phyloP scores from a whole-genome alignment of 2,329 filamentous ascomycete genomes.

The Stemphylium lycopersici region DNA sequence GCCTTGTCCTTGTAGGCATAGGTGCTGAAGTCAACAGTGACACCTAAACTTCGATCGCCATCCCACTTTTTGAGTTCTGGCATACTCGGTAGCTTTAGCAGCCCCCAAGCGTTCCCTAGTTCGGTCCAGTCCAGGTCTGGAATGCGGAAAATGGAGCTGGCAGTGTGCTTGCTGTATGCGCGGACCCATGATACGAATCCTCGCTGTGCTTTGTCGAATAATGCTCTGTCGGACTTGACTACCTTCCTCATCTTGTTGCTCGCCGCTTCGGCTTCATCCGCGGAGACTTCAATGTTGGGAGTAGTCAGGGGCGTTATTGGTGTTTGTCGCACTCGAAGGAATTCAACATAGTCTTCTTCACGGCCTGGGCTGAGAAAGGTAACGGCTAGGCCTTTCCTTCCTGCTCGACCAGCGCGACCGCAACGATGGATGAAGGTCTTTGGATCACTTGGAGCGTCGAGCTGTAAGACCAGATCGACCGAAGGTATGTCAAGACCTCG shows the following conservation, averaged over 20 bases:
- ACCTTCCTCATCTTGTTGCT: slow-evolving; percentile 67
- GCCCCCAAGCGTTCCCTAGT: slow-evolving; percentile 80
- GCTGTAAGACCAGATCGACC: slow-evolving; percentile 87
- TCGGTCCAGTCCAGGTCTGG: slow-evolving; percentile 84
- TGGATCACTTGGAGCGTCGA: slow-evolving; percentile 84
- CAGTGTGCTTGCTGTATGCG: slow-evolving; percentile 89
- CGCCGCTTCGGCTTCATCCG: slow-evolving; percentile 64
- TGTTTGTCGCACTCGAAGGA: slow-evolving; percentile 85
- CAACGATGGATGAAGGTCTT: slow-evolving; percentile 78
- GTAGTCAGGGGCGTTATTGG: slow-evolving; percentile 71
- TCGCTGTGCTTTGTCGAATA: slow-evolving; percentile 87
- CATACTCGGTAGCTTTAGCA: slow-evolving; percentile 90
- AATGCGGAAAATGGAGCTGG: slow-evolving; percentile 86
- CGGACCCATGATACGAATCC: slow-evolving; percentile 94
- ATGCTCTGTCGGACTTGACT: slow-evolving; percentile 65
- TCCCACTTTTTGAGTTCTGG: slow-evolving; percentile 69
- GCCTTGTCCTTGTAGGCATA: slow-evolving; percentile 54
- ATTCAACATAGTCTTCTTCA: slow-evolving; percentile 89
- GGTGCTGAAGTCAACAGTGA: slow-evolving; percentile 49
- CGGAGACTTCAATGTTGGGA: slow-evolving; percentile 63
- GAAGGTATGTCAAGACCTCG: slow-evolving; percentile 90
- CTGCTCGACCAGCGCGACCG: slow-evolving; percentile 67
- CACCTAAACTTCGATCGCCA: slow-evolving; percentile 51
- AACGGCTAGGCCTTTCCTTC: slow-evolving; percentile 77
- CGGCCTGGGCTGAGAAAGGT: slow-evolving; percentile 82